phyloP scores from a whole-genome alignment of 805 yeast species.

The Lipomyces oligophaga region DNA sequence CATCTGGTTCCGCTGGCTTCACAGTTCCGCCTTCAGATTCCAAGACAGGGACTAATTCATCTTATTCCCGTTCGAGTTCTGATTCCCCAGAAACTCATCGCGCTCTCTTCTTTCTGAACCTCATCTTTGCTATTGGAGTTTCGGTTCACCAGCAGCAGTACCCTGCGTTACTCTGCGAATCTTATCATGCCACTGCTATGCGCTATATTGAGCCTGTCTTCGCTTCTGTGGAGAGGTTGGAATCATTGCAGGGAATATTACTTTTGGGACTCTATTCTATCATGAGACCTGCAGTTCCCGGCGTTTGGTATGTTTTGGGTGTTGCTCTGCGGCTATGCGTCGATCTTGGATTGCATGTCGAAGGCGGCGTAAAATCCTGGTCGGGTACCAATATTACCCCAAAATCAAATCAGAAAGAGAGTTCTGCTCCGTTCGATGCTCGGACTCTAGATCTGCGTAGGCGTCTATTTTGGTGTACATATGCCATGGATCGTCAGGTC shows the following conservation, averaged over 20 bases:
- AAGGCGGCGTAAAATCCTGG: constrained; percentile 39
- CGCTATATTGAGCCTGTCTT: constrained; percentile 56
- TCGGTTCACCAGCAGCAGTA: constrained; percentile 68
- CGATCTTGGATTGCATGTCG: constrained; percentile 80
- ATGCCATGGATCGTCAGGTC: constrained; percentile 78
- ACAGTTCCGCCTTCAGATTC: neutral
- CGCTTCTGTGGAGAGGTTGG: constrained; percentile 57
- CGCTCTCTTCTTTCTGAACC: constrained; percentile 61
- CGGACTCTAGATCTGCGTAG: constrained; percentile 65
- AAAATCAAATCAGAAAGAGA: constrained; percentile 20
- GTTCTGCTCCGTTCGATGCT: constrained; percentile 42
- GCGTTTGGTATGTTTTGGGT: constrained; percentile 89
- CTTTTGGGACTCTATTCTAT: constrained; percentile 66
- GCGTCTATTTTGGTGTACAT: constrained; percentile 84
- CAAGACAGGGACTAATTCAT: neutral
- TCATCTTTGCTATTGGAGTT: constrained; percentile 76
- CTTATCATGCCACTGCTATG: constrained; percentile 66
- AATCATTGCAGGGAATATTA: constrained; percentile 67
- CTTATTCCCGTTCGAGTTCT: constrained; percentile 8
- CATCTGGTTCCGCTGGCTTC: neutral
- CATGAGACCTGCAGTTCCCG: constrained; percentile 87
- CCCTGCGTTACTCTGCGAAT: constrained; percentile 60
- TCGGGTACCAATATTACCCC: constrained; percentile 27
- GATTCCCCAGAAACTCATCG: constrained; percentile 24
- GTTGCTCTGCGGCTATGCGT: constrained; percentile 74